These are phyloP conservation scores for Xylaria palmicola DNA, from an alignment of 495 filamentous ascomycete genomes.

Conservation along the genomic window DNA sequence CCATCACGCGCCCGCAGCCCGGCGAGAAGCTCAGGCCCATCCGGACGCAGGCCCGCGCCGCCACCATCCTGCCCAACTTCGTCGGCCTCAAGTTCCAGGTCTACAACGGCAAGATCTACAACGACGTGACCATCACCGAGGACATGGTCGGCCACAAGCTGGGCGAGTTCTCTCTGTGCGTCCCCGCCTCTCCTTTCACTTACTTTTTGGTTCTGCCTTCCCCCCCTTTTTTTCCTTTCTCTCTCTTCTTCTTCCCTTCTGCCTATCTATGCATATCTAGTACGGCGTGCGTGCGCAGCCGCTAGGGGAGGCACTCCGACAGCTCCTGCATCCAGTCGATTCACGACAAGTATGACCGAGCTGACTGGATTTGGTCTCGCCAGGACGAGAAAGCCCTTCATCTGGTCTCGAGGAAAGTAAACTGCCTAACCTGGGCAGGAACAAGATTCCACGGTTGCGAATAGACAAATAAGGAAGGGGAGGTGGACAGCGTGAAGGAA, in stretches of 20 bases:
- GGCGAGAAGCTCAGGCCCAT: slow-evolving; percentile 70
- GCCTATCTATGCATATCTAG: neutral
- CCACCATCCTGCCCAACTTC: slow-evolving; percentile 95
- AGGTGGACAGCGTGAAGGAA: neutral
- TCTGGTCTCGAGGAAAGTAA: slow-evolving; percentile 69
- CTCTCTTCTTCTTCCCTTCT: neutral
- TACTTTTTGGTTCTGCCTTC: neutral
- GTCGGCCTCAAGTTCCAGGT: slow-evolving; percentile 91
- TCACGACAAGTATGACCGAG: no score
- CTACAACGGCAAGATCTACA: slow-evolving; percentile 92
- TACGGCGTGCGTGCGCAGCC: no score
- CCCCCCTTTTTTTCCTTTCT: neutral
- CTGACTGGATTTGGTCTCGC: slow-evolving; percentile 1
- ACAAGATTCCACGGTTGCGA: neutral
- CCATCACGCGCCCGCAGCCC: slow-evolving; percentile 59
- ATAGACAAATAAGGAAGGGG: neutral
- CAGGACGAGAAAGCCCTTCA: slow-evolving; percentile 84
- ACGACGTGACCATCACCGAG: slow-evolving; percentile 86
- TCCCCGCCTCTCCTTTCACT: no score
- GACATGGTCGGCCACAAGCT: slow-evolving; percentile 99
- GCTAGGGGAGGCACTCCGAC: no score
- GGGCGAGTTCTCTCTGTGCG: slow-evolving; percentile 91
- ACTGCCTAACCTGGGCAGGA: slow-evolving; percentile 49
- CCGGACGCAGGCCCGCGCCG: slow-evolving; percentile 81
- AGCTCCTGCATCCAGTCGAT: no score